A percentile compares a stretch with the other conserved stretches of the same genome.
Evolutionary conservation across 2,329 filamentous ascomycete genomes (phyloP).

Genomic region (Microdochium bolleyi): DNA sequence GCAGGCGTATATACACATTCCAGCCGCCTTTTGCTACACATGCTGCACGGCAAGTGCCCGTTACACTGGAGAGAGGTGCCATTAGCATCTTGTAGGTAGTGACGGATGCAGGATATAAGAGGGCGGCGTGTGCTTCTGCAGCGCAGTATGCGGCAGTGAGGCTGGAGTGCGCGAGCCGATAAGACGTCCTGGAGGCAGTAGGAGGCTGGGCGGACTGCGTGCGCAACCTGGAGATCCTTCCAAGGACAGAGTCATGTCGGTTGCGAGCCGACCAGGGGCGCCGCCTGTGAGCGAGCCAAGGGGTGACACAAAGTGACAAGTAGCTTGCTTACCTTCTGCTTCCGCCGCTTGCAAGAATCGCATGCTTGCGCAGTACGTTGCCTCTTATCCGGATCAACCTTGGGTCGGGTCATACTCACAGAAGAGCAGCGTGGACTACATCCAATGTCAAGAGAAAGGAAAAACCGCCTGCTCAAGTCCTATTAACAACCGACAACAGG

Average conservation of each 20-base stretch:
- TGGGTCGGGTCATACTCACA: constrained; percentile 39
- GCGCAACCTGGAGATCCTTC: neutral
- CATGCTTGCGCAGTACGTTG: constrained; percentile 57
- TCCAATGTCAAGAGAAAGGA: constrained; percentile 3
- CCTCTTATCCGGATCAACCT: constrained; percentile 50
- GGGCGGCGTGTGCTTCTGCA: no score
- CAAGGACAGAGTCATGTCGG: neutral
- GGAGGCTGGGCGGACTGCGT: neutral
- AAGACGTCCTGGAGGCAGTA: neutral
- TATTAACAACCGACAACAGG: no score
- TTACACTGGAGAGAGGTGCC: constrained; percentile 38
- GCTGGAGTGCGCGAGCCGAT: no score
- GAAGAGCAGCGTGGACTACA: constrained; percentile 7
- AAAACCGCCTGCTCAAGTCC: no score
- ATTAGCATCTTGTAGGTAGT: constrained; percentile 4
- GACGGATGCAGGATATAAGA: constrained; percentile 3
- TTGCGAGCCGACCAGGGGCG: neutral
- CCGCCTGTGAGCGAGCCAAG: neutral
- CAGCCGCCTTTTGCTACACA: constrained; percentile 45
- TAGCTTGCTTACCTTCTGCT: constrained; percentile 49
- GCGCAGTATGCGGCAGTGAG: no score
- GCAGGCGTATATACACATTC: constrained; percentile 33
- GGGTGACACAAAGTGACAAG: neutral
- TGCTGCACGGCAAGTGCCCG: constrained; percentile 47
- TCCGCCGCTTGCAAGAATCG: constrained; percentile 56